Conservation (phyloP, 2,329 filamentous ascomycete genomes). For the Phialophora macrospora region DNA sequence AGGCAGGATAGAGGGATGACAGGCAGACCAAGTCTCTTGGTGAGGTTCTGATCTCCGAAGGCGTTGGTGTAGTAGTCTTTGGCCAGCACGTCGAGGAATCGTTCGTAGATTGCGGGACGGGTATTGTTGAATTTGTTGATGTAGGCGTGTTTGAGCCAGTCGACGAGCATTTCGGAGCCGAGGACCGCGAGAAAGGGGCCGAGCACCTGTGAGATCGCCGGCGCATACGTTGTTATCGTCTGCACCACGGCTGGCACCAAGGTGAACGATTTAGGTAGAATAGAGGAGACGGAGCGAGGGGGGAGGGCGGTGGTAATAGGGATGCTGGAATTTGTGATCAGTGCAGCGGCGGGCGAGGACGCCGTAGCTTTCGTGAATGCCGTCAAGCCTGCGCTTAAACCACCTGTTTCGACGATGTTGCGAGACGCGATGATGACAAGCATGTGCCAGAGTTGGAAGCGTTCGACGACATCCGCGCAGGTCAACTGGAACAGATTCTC, state of each 20-base stretch:
- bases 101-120: constrained; percentile 83
- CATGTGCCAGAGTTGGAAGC: constrained; percentile 98
- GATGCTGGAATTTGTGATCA: constrained; percentile 58
- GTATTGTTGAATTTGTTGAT: constrained; percentile 99
- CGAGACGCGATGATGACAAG: constrained; percentile 92
- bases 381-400: constrained; percentile 63
- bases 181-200: constrained; percentile 93
- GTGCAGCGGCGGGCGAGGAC: constrained; percentile 46
- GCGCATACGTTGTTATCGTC: constrained; percentile 52
- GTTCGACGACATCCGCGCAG: constrained; percentile 92
- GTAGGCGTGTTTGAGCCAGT: constrained; percentile 96
- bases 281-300: constrained; percentile 64
- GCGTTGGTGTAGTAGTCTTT: constrained; percentile 99
- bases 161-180: constrained; percentile 94
- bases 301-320: constrained; percentile 60
- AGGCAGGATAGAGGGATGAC: constrained; percentile 90
- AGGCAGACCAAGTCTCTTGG: constrained; percentile 84
- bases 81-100: constrained; percentile 89
- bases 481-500: constrained; percentile 96
- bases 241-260: constrained; percentile 69
- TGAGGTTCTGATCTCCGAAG: constrained; percentile 87
- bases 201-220: constrained; percentile 73
- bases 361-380: constrained; percentile 44
- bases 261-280: constrained; percentile 88
- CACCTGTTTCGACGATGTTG: constrained; percentile 94